These are phyloP conservation scores for Silene vulgaris DNA, from an alignment of 179 eudicot species.

Conservation along the genomic window DNA sequence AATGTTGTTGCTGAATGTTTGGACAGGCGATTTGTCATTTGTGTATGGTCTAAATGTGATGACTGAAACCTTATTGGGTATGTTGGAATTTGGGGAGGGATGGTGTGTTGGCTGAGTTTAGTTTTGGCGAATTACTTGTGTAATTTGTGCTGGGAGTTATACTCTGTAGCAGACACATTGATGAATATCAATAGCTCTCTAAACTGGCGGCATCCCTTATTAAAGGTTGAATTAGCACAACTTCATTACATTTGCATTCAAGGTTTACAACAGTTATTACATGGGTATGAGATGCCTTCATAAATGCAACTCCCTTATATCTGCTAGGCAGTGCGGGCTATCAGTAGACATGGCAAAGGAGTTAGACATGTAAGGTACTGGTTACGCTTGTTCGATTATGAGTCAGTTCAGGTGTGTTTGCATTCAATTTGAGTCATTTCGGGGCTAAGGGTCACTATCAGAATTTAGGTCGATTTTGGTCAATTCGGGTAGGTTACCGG, in stretches of 20 bases:
- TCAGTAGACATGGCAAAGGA: not conserved
- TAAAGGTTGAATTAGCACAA: not conserved
- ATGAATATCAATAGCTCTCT: not conserved
- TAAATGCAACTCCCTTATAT: not conserved
- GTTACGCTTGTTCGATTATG: not conserved
- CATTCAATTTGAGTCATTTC: not conserved
- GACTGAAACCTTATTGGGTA: slow-evolving; percentile 3
- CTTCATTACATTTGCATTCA: not conserved
- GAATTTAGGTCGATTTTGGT: not conserved
- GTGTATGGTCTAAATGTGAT: not conserved
- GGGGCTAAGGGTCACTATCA: not conserved
- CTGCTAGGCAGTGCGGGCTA: not conserved
- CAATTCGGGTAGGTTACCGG: not conserved
- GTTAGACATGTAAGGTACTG: not conserved
- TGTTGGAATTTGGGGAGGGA: not conserved
- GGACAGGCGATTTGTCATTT: not conserved
- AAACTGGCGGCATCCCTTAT: not conserved
- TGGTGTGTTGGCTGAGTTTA: not conserved
- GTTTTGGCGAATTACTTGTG: not conserved
- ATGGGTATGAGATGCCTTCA: not conserved
- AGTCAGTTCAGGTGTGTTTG: not conserved
- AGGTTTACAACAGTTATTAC: not conserved
- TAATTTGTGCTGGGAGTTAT: not conserved
- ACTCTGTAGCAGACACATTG: not conserved
- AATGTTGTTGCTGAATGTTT: slow-evolving; percentile 7